Evolutionary conservation across 305 asterid genomes (phyloP), one percentile per base, ranked within the genome.

Genomic region (Fraxinus angustifolia): DNA sequence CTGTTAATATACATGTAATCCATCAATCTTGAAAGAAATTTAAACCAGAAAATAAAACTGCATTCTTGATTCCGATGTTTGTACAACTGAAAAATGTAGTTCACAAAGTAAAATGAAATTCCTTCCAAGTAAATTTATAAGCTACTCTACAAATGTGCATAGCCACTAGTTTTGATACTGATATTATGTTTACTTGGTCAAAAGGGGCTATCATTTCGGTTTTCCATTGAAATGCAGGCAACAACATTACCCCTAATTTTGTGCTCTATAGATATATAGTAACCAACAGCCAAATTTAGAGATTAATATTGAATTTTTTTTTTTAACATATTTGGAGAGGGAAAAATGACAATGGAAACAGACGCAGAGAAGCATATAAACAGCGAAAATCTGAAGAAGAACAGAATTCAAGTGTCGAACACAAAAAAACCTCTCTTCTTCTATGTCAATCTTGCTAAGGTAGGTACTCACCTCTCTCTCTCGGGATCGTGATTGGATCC

Each of bases 361-460:
- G 87, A 77, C 5, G 79, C 78, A 36, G 30, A 67, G 82, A 65
- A 79, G 60, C 85, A 82, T 62, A 71, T 62, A 70, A 85, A 73
- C 68, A 78, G 21, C 23, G 87, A 85, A 1, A 80, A 78, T 68
- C 60, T 82, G 79, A 92, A 85, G 90, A 91, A 90, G 86, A 93
- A 93, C 77, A 87, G 92, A 80, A 93, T 93, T 88, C 97, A 92
- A 80, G 97, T 93, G 5, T 93, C 97, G 80, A 91, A 93, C 78
- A 93, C 95, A 36, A 93, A 93, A 91, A 93, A 93, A 80, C 97
- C 97, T 16, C 93, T 93, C 86, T 93, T 91, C 88, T 91, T 91
- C 90, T 93, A 90, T 73, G 94, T 93, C 88, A 91, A 91, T 84
- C 96, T 93, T 80, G 95, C 97, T 2, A 93, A 93, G 95, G 97